Conservation (phyloP, 2,329 filamentous ascomycete genomes). For the Ilyonectria sp. region DNA sequence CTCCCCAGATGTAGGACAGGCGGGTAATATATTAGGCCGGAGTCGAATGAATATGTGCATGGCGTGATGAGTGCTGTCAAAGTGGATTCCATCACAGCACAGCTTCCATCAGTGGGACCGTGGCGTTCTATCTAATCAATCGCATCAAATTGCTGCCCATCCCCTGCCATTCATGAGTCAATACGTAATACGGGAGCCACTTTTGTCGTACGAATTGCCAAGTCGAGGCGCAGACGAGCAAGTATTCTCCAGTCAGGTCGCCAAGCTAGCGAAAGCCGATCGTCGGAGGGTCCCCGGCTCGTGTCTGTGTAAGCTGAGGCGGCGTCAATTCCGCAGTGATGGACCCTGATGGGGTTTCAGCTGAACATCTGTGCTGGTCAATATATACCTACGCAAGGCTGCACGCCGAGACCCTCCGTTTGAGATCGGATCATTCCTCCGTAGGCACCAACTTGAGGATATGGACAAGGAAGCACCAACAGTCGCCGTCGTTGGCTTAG, state of each 20-base stretch:
- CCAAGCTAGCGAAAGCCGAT: not conserved
- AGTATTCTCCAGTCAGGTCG: not conserved
- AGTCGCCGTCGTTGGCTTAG: slow-evolving; percentile 51
- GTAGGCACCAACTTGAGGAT: not conserved
- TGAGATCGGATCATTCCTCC: not conserved
- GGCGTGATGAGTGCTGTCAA: not conserved
- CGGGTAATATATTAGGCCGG: slow-evolving; percentile 24
- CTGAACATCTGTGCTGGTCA: slow-evolving; percentile 15
- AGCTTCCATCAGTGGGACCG: slow-evolving; percentile 31
- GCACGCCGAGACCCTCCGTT: not conserved
- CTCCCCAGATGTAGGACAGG: not conserved
- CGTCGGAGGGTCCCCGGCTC: slow-evolving; percentile 8
- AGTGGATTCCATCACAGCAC: slow-evolving; percentile 7
- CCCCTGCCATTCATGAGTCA: not conserved
- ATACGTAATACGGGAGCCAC: not conserved
- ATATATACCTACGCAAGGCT: slow-evolving; percentile 19
- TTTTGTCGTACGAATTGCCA: slow-evolving; percentile 1
- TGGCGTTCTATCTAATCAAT: slow-evolving; percentile 42
- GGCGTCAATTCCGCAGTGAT: slow-evolving; percentile 26
- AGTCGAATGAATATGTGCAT: slow-evolving; percentile 6
- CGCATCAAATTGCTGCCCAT: slow-evolving; percentile 28
- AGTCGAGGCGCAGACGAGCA: not conserved
- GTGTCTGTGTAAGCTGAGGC: slow-evolving; percentile 18
- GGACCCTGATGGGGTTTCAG: slow-evolving; percentile 33
- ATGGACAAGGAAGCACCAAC: slow-evolving; percentile 35